Base-by-base conservation (phyloP, 495 filamentous ascomycete species). In the Rhypophila decipiens region DNA sequence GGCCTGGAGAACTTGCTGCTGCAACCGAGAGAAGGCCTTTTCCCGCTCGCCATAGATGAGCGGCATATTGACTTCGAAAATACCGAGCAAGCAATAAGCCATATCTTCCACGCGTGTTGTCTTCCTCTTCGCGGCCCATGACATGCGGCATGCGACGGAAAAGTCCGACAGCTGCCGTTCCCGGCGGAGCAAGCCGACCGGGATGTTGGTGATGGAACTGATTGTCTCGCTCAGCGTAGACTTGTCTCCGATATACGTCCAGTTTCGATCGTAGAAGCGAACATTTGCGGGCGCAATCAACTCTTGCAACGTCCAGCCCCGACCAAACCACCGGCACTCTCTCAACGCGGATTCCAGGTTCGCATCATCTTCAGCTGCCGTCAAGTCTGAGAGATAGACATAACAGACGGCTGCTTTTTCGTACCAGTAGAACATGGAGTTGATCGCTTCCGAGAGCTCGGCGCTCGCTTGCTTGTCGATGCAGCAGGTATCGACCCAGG, bases 381-480 rank as follows among this genome's bases (percentile, higher is more conserved):
- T 7, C 10, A 56, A 31, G 44, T 63, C 57, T 2, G 39, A 34
- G 2, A 64, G 51, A 46, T 55, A 67, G 5, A 54, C 65, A 19
- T 61, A 64, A 47, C 69, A 71, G 1, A 57, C 38, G 0, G 17
- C 23, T 3, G 67, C 54, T 0, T 56, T 33, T 17, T 53, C 12
- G 22, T 71, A 70, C 66, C 61, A 74, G 5, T 44, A 42, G 44
- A 63, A 77, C 72, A 76, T 76, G 5, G 68, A 72, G 39, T 74
- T 77, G 31, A 77, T 71, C 19, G 63, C 63, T 47, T 72, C 68
- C 20, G 51, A 53, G 7, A 71, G 56, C 45, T 74, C 68, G 5
- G 61, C 63, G 24, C 66, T 70, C 47, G 60, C 68, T 1, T 41
- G 51, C 20, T 74, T 72, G 47, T 73, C 59, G 46, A 72, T 73